Percentiles rank a stretch among this genome's conserved stretches.
phyloP scores from a whole-genome alignment of 805 yeast species.

The Metschnikowia noctiluminum region DNA sequence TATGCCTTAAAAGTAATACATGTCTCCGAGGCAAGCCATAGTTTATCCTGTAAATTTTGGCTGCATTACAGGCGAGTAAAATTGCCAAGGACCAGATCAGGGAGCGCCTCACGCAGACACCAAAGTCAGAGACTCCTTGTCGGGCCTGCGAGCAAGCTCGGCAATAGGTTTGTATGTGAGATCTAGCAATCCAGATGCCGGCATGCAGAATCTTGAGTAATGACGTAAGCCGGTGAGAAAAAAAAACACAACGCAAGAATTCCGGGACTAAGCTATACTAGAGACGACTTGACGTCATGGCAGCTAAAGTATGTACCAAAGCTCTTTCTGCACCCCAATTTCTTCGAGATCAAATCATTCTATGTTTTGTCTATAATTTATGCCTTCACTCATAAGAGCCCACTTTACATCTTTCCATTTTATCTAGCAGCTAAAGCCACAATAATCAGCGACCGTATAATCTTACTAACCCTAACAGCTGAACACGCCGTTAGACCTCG shows the following conservation, averaged over 20 bases:
- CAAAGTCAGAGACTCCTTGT: not conserved
- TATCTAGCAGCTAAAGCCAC: too few relatives aligned
- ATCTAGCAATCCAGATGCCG: slow-evolving; percentile 9
- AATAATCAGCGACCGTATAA: too few relatives aligned
- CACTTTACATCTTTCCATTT: too few relatives aligned
- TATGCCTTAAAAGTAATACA: too few relatives aligned
- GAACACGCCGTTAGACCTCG: slow-evolving; percentile 64
- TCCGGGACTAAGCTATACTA: not conserved
- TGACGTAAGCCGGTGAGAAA: slow-evolving; percentile 15
- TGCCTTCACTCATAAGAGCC: too few relatives aligned
- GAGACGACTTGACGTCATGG: slow-evolving; percentile 13
- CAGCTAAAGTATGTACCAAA: slow-evolving; percentile 21
- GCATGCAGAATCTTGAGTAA: slow-evolving; percentile 7
- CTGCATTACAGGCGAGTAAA: too few relatives aligned
- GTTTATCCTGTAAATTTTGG: too few relatives aligned
- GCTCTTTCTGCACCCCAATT: not conserved
- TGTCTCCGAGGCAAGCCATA: too few relatives aligned
- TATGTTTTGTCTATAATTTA: slow-evolving; percentile 10
- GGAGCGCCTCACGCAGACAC: too few relatives aligned
- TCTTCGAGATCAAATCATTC: not conserved
- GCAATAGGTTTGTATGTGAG: slow-evolving; percentile 8
- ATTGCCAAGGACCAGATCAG: too few relatives aligned
- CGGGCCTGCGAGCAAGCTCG: not conserved
- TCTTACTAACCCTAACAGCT: slow-evolving; percentile 22
- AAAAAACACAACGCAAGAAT: slow-evolving; percentile 3